Base-by-base conservation (phyloP, 1,284 basidiomycete genomes). In the Hypsizygus ulmarius region DNA sequence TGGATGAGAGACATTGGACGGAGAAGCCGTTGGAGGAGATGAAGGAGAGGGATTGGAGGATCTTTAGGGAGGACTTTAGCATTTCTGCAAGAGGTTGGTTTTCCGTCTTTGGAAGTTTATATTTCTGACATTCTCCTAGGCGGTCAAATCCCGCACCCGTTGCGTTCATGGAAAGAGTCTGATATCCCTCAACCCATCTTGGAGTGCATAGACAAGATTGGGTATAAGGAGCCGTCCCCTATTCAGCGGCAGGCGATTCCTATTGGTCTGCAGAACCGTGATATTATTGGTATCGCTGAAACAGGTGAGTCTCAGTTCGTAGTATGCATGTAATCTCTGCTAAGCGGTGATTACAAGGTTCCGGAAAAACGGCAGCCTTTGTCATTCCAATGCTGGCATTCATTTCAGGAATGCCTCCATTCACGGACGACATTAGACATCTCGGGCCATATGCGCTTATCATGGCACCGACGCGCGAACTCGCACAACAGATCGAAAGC, bases 291-390 rank as follows among this genome's bases (percentile, higher is more conserved):
- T 59, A 93, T 99, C 48, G 97, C 96, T 51, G 96, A 99, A 70
- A 99, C 97, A 43, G 92, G 91, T 89, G 48, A 41, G 38, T 21
- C 34, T 43, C 47, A 32, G 37, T 27, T 34, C 33, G 32, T 15
- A 29, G 34, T 46, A 34, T 41, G 19, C 41, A 19, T 54, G 19
- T 19, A 43, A 28, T 43, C 36, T 44, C 43, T 36, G 33, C 43
- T 60, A 18, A 58, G 38, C 19, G n/a, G 18, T 40, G 19, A 45
- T 18, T 44, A 33, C 49, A 46, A 93, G 93, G 93, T 75, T 98
- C 96, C 58, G 96, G 96, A 64, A 99, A 99, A 75, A 99, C 96
- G 11, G 96, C 95, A n/a, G 93, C 95, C 2, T 99, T 98, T 69
- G 93, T 98, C 51, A 96, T 99, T 45, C 96, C 96, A 14, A 96